Percentiles rank a stretch among this genome's conserved stretches.
Evolutionary conservation across 257 asterid species (phyloP).

Genomic region (Asclepias syriaca): DNA sequence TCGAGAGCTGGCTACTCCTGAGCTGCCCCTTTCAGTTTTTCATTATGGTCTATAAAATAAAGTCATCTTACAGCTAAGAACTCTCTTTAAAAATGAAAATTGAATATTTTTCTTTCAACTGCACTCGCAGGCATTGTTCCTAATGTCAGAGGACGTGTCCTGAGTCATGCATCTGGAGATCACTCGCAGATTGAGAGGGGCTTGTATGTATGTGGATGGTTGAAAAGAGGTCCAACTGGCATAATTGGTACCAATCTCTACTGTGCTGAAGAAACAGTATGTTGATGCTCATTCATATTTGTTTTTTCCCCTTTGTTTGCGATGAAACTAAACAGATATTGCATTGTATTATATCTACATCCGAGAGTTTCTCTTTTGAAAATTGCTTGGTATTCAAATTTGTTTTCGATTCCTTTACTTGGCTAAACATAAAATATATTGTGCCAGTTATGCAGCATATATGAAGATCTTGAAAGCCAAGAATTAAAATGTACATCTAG

Average conservation of each 20-base stretch:
- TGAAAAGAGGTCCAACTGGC: conserved; percentile 94
- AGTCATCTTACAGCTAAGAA: not conserved
- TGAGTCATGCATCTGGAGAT: conserved; percentile 34
- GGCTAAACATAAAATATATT: conserved; percentile 10
- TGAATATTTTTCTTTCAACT: not conserved
- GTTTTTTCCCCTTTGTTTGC: not conserved
- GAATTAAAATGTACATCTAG: conserved; percentile 31
- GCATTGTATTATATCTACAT: not conserved
- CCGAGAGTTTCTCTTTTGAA: not conserved
- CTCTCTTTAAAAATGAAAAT: not conserved
- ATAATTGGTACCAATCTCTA: conserved; percentile 72
- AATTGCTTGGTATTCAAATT: not conserved
- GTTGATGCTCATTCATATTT: conserved; percentile 11
- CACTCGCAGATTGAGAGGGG: conserved; percentile 44
- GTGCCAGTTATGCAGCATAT: conserved; percentile 63
- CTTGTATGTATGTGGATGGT: conserved; percentile 87
- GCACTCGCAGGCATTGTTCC: conserved; percentile 63
- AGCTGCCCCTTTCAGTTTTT: not conserved
- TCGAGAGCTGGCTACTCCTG: not conserved
- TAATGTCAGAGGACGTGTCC: conserved; percentile 67
- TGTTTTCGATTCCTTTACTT: not conserved
- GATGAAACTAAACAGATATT: not conserved
- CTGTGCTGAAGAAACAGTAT: conserved; percentile 88
- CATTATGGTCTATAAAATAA: not conserved
- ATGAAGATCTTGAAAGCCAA: conserved; percentile 58